Percentiles rank a stretch among this genome's conserved stretches.
phyloP scores from a whole-genome alignment of 495 filamentous ascomycete genomes.

The Tuber melanosporum region DNA sequence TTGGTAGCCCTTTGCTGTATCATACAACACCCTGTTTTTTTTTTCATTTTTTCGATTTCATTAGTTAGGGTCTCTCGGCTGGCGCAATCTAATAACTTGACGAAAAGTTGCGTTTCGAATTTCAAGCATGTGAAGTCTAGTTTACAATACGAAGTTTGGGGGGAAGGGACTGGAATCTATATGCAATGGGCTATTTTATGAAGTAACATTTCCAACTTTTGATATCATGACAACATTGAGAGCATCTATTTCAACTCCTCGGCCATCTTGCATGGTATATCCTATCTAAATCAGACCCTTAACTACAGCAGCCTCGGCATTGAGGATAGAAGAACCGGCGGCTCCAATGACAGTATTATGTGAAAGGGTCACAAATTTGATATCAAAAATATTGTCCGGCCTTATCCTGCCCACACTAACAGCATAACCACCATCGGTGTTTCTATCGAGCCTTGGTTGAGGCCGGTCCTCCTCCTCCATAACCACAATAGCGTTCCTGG shows the following conservation, averaged over 20 bases:
- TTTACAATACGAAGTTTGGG: neutral
- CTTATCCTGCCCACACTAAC: conserved; percentile 74
- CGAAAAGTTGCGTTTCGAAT: neutral
- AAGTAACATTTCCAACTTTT: neutral
- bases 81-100: neutral
- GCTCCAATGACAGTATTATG: conserved; percentile 94
- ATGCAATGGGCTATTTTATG: neutral
- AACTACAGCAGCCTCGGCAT: conserved; percentile 85
- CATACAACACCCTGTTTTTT: neutral
- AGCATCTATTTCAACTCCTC: neutral
- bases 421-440: conserved; percentile 67
- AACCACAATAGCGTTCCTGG: conserved; percentile 63
- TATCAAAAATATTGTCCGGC: conserved; percentile 71
- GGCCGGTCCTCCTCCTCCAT: conserved; percentile 75
- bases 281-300: conserved; percentile 66
- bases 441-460: conserved; percentile 75
- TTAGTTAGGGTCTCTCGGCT: neutral
- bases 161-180: neutral
- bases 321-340: conserved; percentile 87
- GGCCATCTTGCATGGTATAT: neutral
- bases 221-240: neutral
- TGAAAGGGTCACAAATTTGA: conserved; percentile 73
- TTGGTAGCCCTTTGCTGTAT: neutral
- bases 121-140: neutral
- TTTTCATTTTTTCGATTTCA: conserved; percentile 4